Conservation (phyloP, 495 filamentous ascomycete species). For the Polyplosphaeria fusca region DNA sequence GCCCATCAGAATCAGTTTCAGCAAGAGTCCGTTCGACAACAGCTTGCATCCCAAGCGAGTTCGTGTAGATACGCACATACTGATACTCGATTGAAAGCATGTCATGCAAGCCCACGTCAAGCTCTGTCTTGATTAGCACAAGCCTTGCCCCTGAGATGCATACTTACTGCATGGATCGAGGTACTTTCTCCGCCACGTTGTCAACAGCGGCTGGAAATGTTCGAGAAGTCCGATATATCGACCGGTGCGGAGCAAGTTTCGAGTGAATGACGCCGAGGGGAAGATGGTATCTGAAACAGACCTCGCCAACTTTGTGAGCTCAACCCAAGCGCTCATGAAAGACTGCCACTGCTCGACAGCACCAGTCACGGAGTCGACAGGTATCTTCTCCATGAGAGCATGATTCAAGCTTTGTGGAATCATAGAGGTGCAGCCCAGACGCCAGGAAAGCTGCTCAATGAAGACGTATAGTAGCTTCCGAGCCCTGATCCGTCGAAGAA, state of each 20-base stretch:
- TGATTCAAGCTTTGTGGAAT: constrained; percentile 48
- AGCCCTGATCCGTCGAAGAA: constrained; percentile 38
- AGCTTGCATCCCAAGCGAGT: constrained; percentile 56
- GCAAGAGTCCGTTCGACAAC: constrained; percentile 46
- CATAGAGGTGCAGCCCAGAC: constrained; percentile 54
- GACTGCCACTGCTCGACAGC: constrained; percentile 32
- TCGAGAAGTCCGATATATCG: constrained; percentile 53
- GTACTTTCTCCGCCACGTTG: constrained; percentile 50
- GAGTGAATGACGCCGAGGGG: constrained; percentile 50
- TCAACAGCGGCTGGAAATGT: constrained; percentile 51
- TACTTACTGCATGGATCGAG: constrained; percentile 43
- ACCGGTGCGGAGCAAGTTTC: constrained; percentile 52
- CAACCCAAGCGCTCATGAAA: constrained; percentile 37
- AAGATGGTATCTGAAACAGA: constrained; percentile 56
- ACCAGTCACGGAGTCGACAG: constrained; percentile 17
- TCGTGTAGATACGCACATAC: constrained; percentile 54
- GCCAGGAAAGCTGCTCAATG: constrained; percentile 53
- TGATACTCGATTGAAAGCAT: constrained; percentile 50
- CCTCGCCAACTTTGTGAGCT: constrained; percentile 53
- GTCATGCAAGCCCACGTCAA: constrained; percentile 27
- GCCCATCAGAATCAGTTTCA: constrained; percentile 24
- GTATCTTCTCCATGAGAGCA: constrained; percentile 31
- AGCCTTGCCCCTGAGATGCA: too few relatives aligned
- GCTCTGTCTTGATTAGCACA: constrained; percentile 9
- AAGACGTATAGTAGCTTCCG: constrained; percentile 52